Percentiles rank a stretch among this genome's conserved stretches.
Conservation (phyloP, 129 eudicot species). For the Saposhnikovia divaricata region DNA sequence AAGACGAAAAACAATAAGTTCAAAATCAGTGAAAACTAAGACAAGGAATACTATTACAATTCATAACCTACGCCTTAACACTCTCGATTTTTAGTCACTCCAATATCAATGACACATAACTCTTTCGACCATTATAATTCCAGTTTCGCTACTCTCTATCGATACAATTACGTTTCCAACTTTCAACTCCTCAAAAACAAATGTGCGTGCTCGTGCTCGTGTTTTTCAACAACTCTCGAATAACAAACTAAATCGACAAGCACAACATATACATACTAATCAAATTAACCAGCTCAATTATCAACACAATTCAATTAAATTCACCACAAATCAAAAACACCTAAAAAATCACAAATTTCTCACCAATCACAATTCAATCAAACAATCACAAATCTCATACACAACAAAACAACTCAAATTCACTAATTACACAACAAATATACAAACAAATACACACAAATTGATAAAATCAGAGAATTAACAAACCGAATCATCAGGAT, state of each 20-base stretch:
- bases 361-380: slow-evolving; percentile 10
- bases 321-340: neutral
- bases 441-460: neutral
- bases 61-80: neutral
- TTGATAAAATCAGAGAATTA: neutral
- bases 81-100: neutral
- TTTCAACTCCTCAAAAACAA: neutral
- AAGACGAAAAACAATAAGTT: too few relatives aligned
- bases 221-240: neutral
- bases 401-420: neutral
- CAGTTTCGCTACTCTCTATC: neutral
- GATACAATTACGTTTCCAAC: neutral
- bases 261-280: neutral
- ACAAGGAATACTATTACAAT: too few relatives aligned
- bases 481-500: slow-evolving; percentile 63
- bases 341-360: neutral
- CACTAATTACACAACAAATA: neutral
- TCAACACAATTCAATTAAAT: neutral
- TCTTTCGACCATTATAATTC: neutral
- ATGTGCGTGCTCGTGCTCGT: neutral
- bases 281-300: neutral
- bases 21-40: too few relatives aligned
- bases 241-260: neutral
- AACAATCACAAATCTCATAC: slow-evolving; percentile 2
- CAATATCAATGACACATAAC: neutral